Evolutionary conservation across 2,329 filamentous ascomycete species (phyloP), one percentile per base, ranked within the genome.

Genomic region (Cryphonectria carpinicola): DNA sequence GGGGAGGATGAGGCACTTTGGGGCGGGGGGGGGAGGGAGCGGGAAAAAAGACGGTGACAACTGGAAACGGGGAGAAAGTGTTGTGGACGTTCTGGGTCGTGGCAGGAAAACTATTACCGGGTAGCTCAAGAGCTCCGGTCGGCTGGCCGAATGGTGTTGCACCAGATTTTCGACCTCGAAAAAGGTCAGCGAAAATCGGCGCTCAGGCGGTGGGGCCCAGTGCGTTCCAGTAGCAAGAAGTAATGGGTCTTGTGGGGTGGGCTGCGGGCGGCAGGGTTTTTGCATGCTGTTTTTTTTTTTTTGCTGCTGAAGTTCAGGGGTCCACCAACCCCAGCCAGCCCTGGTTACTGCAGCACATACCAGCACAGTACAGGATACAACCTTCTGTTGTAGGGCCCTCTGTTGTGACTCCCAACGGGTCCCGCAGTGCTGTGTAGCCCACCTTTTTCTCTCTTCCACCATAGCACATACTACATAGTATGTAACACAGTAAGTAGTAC

Each of bases 41-140:
- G n/a, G n/a, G n/a, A n/a, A n/a, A n/a, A n/a, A n/a, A 72, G 74
- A 75, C 70, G 73, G 74, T 75, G 77, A 75, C 73, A 76, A 76
- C 68, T 67, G 68, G 70, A 70, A 64, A 49, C 22, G 28, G 13
- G 35, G 41, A 43, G 32, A 62, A 71, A 69, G n/a, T n/a, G 46
- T 49, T 49, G 28, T 64, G 39, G 37, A 22, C 35, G 37, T 41
- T 22, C 37, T 46, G 43, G 32, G 37, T 63, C 8, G 61, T 43
- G 39, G 61, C 61, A 32, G 54, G 54, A 58, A 58, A 14, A 56
- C 32, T 58, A 58, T 58, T 62, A n/a, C 61, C 8, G 46, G 61
- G 35, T 63, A 67, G 65, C 65, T 67, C 46, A 49, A 67, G 60
- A 70, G 69, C 67, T 68, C 49, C 70, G 70, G 41, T 72, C 70